A percentile compares a stretch with the other conserved stretches of the same genome.
Conservation (phyloP, 345 rosid species). For the Populus ilicifolia region DNA sequence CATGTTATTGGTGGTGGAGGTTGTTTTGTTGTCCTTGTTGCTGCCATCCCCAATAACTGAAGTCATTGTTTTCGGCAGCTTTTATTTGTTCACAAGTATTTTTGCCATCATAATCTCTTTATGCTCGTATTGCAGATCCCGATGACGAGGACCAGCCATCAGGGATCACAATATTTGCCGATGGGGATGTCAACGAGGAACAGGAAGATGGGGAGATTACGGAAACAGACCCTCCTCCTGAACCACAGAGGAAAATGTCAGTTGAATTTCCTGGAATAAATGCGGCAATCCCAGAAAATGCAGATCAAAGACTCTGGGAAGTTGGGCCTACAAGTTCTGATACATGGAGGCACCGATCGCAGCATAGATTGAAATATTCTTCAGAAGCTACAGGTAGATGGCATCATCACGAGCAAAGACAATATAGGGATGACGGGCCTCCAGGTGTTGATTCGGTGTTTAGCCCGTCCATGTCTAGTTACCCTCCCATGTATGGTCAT, state of each 20-base stretch:
- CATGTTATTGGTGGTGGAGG: neutral
- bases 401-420: conserved; percentile 37
- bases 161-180: conserved; percentile 70
- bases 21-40: neutral
- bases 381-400: conserved; percentile 38
- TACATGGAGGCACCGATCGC: conserved; percentile 30
- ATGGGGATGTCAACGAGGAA: conserved; percentile 47
- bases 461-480: conserved; percentile 42
- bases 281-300: conserved; percentile 72
- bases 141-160: conserved; percentile 65
- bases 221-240: conserved; percentile 33
- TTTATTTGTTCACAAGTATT: neutral
- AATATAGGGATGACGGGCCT: conserved; percentile 47
- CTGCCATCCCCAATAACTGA: neutral
- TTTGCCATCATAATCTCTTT: neutral
- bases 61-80: neutral
- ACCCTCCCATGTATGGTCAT: conserved; percentile 57
- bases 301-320: conserved; percentile 66
- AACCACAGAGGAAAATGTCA: conserved; percentile 46
- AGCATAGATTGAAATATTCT: conserved; percentile 27
- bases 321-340: conserved; percentile 41
- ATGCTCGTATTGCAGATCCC: conserved; percentile 36
- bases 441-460: conserved; percentile 43
- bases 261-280: conserved; percentile 81
- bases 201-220: conserved; percentile 68